These are phyloP conservation scores for Dothiorella sarmentorum DNA, from an alignment of 2,329 filamentous ascomycete species.

Conservation along the genomic window DNA sequence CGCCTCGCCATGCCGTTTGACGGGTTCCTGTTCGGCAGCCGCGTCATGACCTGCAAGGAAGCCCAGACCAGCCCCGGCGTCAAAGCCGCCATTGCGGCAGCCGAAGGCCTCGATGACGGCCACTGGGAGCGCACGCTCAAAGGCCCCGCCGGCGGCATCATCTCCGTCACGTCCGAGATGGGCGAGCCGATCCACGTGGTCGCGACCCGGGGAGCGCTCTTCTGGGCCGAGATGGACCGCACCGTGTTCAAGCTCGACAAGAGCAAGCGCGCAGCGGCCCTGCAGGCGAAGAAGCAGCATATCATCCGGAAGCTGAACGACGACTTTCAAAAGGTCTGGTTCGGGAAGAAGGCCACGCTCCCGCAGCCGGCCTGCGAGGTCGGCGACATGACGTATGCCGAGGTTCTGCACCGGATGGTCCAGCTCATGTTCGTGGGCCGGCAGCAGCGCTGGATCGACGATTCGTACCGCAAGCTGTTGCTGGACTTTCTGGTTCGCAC, in stretches of 20 bases:
- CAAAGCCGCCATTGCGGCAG: conserved; percentile 86
- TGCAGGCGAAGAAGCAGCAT: conserved; percentile 83
- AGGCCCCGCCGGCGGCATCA: conserved; percentile 47
- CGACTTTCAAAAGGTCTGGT: conserved; percentile 97
- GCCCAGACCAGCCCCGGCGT: conserved; percentile 82
- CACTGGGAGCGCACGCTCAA: conserved; percentile 95
- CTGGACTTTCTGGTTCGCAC: too few species aligned
- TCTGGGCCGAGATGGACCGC: conserved; percentile 95
- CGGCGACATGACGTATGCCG: conserved; percentile 92
- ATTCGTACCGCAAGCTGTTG: too few species aligned
- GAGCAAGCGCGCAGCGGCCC: conserved; percentile 68
- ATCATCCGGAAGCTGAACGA: conserved; percentile 96
- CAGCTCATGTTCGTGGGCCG: conserved; percentile 90
- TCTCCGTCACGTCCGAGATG: conserved; percentile 96
- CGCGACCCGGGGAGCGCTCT: conserved; percentile 82
- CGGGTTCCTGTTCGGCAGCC: conserved; percentile 83
- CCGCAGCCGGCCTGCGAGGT: conserved; percentile 82
- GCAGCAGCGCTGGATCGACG: conserved; percentile 86
- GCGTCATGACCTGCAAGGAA: conserved; percentile 94
- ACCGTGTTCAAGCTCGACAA: conserved; percentile 66
- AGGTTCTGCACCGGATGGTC: conserved; percentile 82
- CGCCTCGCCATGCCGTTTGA: conserved; percentile 94
- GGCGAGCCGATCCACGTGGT: conserved; percentile 96
- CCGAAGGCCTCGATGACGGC: conserved; percentile 68
- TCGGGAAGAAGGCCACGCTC: conserved; percentile 71